phyloP scores from a whole-genome alignment of 768 basidiomycete genomes.

The Dioszegia hungarica region DNA sequence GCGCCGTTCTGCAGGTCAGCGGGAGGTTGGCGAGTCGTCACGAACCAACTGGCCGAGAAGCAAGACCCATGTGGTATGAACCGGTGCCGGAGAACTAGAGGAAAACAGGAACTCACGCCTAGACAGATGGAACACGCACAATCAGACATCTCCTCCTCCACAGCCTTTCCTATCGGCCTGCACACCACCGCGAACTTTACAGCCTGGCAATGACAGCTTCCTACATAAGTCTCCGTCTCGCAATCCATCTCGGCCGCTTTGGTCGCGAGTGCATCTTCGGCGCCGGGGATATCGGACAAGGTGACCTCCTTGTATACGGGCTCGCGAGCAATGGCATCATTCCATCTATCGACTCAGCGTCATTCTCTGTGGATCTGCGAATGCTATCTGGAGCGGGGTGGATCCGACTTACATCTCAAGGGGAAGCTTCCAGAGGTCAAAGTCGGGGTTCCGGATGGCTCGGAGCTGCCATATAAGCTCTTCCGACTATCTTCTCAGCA shows the following conservation, averaged over 20 bases:
- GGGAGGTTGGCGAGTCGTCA: no score
- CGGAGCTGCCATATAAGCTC: conserved; percentile 8
- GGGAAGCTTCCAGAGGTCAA: conserved; percentile 16
- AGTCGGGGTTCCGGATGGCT: conserved; percentile 15
- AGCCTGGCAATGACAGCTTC: conserved; percentile 21
- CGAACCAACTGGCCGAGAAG: no score
- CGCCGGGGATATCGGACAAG: conserved; percentile 8
- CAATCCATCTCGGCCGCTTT: not conserved
- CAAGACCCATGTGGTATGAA: no score
- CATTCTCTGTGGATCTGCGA: not conserved
- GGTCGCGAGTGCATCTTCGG: conserved; percentile 7
- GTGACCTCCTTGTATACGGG: conserved; percentile 7
- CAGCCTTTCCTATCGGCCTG: not conserved
- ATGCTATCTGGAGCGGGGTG: no score
- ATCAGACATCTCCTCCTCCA: conserved; percentile 11
- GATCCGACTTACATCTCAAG: not conserved
- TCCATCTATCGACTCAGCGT: not conserved
- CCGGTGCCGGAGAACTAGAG: no score
- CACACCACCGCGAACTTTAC: conserved; percentile 15
- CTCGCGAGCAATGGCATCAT: conserved; percentile 8
- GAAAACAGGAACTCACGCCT: conserved; percentile 8
- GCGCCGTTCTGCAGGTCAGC: conserved; percentile 13
- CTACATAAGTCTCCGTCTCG: conserved; percentile 12
- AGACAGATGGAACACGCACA: conserved; percentile 21
- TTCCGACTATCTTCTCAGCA: not conserved